Percentiles rank a stretch among this genome's conserved stretches.
Evolutionary conservation across 2,329 filamentous ascomycete species (phyloP).

Genomic region (Truncatella angustata): DNA sequence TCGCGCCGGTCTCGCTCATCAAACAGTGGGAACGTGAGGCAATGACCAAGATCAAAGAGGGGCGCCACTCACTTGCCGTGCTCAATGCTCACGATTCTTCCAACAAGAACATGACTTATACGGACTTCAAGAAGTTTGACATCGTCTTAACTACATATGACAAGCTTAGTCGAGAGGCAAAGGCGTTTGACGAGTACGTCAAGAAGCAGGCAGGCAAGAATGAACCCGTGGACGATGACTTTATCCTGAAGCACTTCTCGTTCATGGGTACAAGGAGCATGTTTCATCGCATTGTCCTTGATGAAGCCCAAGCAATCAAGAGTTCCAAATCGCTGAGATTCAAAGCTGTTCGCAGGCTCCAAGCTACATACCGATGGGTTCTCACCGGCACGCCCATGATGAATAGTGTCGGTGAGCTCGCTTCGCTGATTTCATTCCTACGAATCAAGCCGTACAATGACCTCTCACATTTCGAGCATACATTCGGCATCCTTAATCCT

Average conservation of each 20-base stretch:
- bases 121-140: slow-evolving; percentile 62
- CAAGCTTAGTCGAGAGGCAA: slow-evolving; percentile 65
- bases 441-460: slow-evolving; percentile 72
- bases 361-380: slow-evolving; percentile 66
- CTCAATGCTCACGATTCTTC: slow-evolving; percentile 63
- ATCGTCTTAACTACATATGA: slow-evolving; percentile 78
- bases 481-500: slow-evolving; percentile 37
- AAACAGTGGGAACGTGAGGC: slow-evolving; percentile 39
- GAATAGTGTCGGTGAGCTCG: slow-evolving; percentile 78
- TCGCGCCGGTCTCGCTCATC: slow-evolving; percentile 24
- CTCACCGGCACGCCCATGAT: slow-evolving; percentile 86
- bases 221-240: slow-evolving; percentile 35
- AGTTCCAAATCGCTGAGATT: slow-evolving; percentile 65
- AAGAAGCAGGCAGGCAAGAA: slow-evolving; percentile 43
- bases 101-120: slow-evolving; percentile 54
- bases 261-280: slow-evolving; percentile 58
- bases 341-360: slow-evolving; percentile 56
- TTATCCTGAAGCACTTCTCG: slow-evolving; percentile 42
- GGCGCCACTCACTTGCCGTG: slow-evolving; percentile 57
- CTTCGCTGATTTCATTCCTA: slow-evolving; percentile 74
- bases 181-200: slow-evolving; percentile 55
- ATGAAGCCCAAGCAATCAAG: slow-evolving; percentile 81
- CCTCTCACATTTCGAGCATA: slow-evolving; percentile 58
- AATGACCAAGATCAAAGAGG: slow-evolving; percentile 60
- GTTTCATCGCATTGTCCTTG: slow-evolving; percentile 72